Base-by-base conservation (phyloP, 1,284 basidiomycete species). In the Puccinia triticina region DNA sequence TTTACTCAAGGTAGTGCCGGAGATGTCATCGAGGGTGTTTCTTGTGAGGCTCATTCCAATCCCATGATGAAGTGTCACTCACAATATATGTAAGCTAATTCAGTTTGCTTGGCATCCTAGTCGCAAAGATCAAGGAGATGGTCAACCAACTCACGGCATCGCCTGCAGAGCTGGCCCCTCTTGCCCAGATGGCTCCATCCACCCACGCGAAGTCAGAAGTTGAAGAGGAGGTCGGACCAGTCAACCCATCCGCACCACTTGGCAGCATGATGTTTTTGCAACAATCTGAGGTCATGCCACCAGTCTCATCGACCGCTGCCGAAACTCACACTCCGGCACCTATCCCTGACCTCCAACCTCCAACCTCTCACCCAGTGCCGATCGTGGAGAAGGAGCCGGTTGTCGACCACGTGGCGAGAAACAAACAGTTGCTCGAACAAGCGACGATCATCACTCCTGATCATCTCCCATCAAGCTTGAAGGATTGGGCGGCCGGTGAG, bases 61-160 rank as follows among this genome's bases (percentile, higher is more conserved):
- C 0, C 40, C 18, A 23, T 11, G 7, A 53, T 34, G 21, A 43
- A 59, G n/a, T n/a, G n/a, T n/a, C n/a, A 43, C 43, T 18, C 8
- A 29, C 18, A 34, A 10, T 71, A 43, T n/a, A 48, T 48, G 40
- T n/a, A 0, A 69, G 40, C 40, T 69, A 23, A 43, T 37, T 37
- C 10, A 48, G 5, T 46, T 34, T 34, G n/a, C 10, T 61, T 69
- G 40, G 18, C 10, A 34, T 18, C 11, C 5, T 77, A 85, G 85
- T 82, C 82, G 77, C 77, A 0, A 85, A 84, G 61, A 66, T 86
- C 76, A 84, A 84, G 77, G 83, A 85, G 69, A 85, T 86, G 83
- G 84, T 86, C 59, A 80, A 83, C 55, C 85, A 85, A n/a, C 37
- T 86, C 8, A 86, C 86, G 23, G 83, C 86, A 26, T 69, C 84